These are phyloP conservation scores for Flaveria ramosissima DNA, from an alignment of 129 eudicot genomes.

Conservation along the genomic window DNA sequence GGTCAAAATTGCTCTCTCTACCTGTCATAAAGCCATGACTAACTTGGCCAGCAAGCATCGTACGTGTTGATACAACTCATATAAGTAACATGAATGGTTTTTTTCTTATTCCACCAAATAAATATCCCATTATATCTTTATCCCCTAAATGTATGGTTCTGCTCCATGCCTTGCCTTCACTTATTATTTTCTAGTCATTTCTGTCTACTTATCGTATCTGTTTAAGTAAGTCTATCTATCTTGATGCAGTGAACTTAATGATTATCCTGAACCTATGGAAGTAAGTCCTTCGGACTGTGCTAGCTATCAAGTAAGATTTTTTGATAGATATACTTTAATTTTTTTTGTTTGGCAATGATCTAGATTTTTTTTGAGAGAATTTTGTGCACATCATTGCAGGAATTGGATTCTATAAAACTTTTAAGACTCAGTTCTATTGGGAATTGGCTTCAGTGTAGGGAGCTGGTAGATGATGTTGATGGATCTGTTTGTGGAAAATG, in stretches of 20 bases:
- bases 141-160: not conserved
- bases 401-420: conserved; percentile 41
- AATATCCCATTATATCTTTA: not conserved
- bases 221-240: conserved; percentile 26
- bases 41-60: not conserved
- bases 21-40: not conserved
- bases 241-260: conserved; percentile 50
- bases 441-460: conserved; percentile 89
- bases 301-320: conserved; percentile 53
- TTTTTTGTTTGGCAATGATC: conserved; percentile 19
- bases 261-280: conserved; percentile 48
- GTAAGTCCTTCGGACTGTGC: conserved; percentile 35
- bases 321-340: conserved; percentile 6
- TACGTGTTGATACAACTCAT: conserved; percentile 2
- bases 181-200: conserved; percentile 13
- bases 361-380: conserved; percentile 21
- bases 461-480: conserved; percentile 47
- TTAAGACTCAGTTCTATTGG: conserved; percentile 54
- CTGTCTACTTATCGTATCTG: conserved; percentile 16
- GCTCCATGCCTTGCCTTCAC: not conserved
- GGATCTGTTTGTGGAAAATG: conserved; percentile 86
- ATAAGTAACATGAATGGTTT: not conserved
- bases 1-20: not conserved
- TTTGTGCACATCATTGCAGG: conserved; percentile 44
- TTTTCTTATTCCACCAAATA: not conserved